Evolutionary conservation across 2,329 filamentous ascomycete species (phyloP).

Genomic region (Apiospora malaysiana): DNA sequence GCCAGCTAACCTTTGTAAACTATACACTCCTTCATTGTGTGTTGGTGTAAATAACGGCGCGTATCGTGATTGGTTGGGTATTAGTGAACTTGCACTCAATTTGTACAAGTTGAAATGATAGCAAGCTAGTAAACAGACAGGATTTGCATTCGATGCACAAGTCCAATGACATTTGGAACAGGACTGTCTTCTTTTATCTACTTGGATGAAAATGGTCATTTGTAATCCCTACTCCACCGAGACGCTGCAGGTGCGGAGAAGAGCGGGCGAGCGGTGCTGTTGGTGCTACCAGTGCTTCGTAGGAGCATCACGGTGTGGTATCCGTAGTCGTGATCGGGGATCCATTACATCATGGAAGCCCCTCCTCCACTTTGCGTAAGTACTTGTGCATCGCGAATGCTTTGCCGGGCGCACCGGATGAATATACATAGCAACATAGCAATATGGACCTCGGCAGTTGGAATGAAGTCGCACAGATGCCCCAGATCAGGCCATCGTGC

Average conservation of each 20-base stretch:
- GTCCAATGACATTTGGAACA: no score
- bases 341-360: not conserved
- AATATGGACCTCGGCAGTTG: no score
- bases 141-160: no score
- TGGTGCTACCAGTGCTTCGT: not conserved
- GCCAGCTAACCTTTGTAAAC: not conserved
- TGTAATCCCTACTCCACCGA: not conserved
- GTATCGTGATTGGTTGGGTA: not conserved
- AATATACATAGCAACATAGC: no score
- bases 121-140: no score
- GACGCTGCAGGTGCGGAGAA: not conserved
- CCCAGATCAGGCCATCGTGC: no score
- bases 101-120: not conserved
- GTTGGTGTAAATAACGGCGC: not conserved
- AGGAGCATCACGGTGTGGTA: not conserved
- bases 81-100: not conserved
- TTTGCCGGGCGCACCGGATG: no score
- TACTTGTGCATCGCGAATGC: no score
- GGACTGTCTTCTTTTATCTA: not conserved
- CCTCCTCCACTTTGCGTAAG: not conserved
- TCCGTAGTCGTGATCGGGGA: no score
- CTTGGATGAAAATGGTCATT: not conserved
- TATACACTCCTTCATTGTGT: slow-evolving; percentile 11
- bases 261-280: not conserved
- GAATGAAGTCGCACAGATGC: no score